These are phyloP conservation scores for Metschnikowia cerradonensis DNA, from an alignment of 805 yeast genomes.

Conservation along the genomic window DNA sequence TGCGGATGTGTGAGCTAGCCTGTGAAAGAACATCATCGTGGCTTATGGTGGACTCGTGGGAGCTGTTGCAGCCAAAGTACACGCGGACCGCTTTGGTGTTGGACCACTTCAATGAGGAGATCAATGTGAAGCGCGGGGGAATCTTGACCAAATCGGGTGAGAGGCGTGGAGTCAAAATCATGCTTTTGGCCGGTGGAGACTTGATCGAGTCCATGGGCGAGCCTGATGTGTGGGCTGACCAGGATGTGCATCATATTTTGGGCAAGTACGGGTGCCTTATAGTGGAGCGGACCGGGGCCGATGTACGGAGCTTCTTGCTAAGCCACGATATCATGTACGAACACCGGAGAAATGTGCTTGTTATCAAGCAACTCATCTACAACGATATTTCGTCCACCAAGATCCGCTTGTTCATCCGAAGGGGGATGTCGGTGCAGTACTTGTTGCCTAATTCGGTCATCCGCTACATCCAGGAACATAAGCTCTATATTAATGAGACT, in stretches of 20 bases:
- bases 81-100: conserved; percentile 92
- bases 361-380: conserved; percentile 92
- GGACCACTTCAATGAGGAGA: conserved; percentile 95
- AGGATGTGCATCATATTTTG: conserved; percentile 87
- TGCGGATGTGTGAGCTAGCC: conserved; percentile 96
- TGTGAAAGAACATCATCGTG: conserved; percentile 95
- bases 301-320: conserved; percentile 85
- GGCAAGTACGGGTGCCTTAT: conserved; percentile 96
- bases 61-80: conserved; percentile 83
- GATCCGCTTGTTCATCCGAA: conserved; percentile 83
- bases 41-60: conserved; percentile 99
- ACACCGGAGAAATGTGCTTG: conserved; percentile 87
- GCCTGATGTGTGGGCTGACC: conserved; percentile 98
- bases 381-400: conserved; percentile 95
- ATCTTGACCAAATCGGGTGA: conserved; percentile 55
- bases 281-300: conserved; percentile 95
- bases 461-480: conserved; percentile 90
- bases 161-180: conserved; percentile 81
- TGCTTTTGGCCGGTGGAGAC: conserved; percentile 97
- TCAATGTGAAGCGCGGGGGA: conserved; percentile 87
- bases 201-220: conserved; percentile 99
- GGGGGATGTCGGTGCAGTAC: conserved; percentile 97
- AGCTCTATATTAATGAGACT: conserved; percentile 74
- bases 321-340: conserved; percentile 97
- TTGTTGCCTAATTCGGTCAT: conserved; percentile 91